Evolutionary conservation across 305 asterid species (phyloP), one percentile per base, ranked within the genome.

Genomic region (Fraxinus ornus): DNA sequence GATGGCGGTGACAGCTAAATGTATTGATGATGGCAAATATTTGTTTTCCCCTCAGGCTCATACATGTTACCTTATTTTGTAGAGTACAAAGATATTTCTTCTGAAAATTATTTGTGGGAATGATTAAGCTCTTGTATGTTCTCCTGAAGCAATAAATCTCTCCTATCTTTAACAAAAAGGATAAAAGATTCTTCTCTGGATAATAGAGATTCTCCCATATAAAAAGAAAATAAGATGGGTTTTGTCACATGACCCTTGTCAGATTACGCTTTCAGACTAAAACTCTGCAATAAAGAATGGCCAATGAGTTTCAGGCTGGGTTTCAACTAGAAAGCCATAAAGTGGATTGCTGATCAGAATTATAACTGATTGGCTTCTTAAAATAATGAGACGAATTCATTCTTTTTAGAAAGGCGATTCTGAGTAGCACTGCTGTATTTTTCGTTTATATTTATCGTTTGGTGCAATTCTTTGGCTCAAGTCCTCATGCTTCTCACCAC

Each of bases 91-190:
- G 30, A 17, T 75, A 41, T 28, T 36, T 78, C 52, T 71, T 78
- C 8, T 24, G 60, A 24, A 41, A 70, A 36, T 77, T 35, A 12
- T 33, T 36, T 19, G 7, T 21, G 37, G 37, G 72, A 52, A 78
- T 78, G 37, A 35, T 49, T 24, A 32, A 13, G 57, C 39, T 73
- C 78, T 74, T 78, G 13, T 52, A 15, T 3, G 9, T 7, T 78
- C 41, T 15, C 77, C 52, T 39, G 7, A 28, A 39, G 41, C 66
- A 7, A 24, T 57, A 28, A 24, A 41, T 33, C 55, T 39, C 8
- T 76, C 2, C 26, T 80, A 47, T 44, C 80, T 62, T 70, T 83
- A 77, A 7, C 33, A 75, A 21, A 78, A 9, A 2, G 64, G 44
- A 13, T 19, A 68, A 70, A 17, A 13, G 30, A 15, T 74, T 75